Base-by-base conservation (phyloP, 768 basidiomycete species). In the Lactarius akahatsu region DNA sequence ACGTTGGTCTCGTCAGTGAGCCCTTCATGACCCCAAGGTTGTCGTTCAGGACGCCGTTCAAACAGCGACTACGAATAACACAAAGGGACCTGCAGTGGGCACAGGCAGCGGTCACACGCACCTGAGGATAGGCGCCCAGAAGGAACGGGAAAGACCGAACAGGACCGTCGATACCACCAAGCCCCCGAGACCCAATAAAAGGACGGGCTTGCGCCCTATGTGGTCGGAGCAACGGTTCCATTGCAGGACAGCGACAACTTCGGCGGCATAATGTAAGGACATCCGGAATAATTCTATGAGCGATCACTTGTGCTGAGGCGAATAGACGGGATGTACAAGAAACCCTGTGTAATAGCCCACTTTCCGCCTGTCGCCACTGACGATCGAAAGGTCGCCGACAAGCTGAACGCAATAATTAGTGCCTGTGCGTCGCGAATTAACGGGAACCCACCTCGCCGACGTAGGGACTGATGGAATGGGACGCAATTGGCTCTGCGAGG, bases 11-110 rank as follows among this genome's bases (percentile, higher is more conserved):
- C 75, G 71, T 89, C 87, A 0, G 87, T 87, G 40, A 89, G 73
- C 65, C 89, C 88, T 0, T 82, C 87, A 2, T 28, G 77, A 90
- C 80, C 70, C 85, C 83, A 69, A 85, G 87, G 72, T 90, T 91
- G 81, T 3, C 4, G 32, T 8, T 32, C 32, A 8, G 3, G 26
- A 28, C 26, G 26, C 26, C 26, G 26, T 28, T 28, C 26, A 28
- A 28, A 28, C 26, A 28, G 26, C 26, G 26, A 28, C 26, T 28
- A 2, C 26, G n/a, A n/a, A n/a, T n/a, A n/a, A n/a, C n/a, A n/a
- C n/a, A n/a, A n/a, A n/a, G n/a, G n/a, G n/a, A n/a, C n/a, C n/a
- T n/a, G n/a, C n/a, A n/a, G n/a, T n/a, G n/a, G n/a, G n/a, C n/a
- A n/a, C n/a, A n/a, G n/a, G n/a, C n/a, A 28, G 26, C 7, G 23